Percentiles rank a stretch among this genome's conserved stretches.
phyloP scores from a whole-genome alignment of 257 asterid genomes.

The Solanum arcanum region DNA sequence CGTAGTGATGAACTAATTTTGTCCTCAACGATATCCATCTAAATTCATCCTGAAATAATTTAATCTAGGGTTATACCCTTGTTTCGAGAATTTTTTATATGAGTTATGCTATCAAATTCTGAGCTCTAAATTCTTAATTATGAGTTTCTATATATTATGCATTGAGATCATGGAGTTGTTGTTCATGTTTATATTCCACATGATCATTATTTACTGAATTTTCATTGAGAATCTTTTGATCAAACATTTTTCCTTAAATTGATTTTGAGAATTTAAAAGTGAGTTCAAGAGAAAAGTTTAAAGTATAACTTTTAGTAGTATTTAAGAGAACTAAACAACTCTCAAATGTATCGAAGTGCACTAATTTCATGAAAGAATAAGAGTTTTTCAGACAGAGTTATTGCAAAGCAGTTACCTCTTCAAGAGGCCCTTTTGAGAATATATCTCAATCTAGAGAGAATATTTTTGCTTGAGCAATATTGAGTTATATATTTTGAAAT shows the following conservation, averaged over 20 bases:
- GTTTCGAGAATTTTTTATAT: no score
- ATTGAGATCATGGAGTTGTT: neutral
- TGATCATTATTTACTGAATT: no score
- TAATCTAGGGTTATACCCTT: no score
- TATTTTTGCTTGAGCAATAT: neutral
- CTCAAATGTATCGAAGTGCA: neutral
- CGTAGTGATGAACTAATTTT: neutral
- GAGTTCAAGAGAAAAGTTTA: neutral
- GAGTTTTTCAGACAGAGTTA: neutral
- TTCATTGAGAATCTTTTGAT: neutral
- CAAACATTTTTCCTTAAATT: neutral
- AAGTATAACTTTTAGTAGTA: neutral
- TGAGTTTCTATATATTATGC: neutral
- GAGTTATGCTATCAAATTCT: no score
- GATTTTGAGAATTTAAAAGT: neutral
- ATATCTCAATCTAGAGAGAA: neutral
- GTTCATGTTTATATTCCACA: no score
- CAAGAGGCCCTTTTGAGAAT: neutral
- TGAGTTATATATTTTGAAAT: neutral
- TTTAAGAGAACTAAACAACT: neutral
- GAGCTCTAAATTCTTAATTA: neutral
- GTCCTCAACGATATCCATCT: neutral
- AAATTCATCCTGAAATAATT: no score
- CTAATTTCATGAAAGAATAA: neutral
- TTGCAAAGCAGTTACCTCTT: neutral